Conservation (phyloP, 495 filamentous ascomycete species). For the Penicillium fimorum region DNA sequence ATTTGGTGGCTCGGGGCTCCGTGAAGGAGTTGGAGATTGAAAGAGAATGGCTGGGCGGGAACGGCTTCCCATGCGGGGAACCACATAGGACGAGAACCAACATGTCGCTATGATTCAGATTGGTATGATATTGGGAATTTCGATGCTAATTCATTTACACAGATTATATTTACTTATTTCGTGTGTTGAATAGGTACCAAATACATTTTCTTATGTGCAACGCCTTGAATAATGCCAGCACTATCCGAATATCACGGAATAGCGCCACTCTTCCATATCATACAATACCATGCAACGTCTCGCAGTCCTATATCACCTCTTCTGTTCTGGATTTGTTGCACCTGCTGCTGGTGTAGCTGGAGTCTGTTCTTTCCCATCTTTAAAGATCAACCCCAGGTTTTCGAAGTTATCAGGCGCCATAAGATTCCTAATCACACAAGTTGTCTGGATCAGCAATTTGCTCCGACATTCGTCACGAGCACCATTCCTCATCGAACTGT, state of each 20-base stretch:
- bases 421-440: constrained; percentile 62
- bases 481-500: neutral
- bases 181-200: constrained; percentile 3
- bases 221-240: constrained; percentile 20
- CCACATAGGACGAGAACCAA: constrained; percentile 20
- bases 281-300: constrained; percentile 23
- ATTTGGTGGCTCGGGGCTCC: constrained; percentile 28
- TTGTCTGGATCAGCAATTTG: constrained; percentile 9
- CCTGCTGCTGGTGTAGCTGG: neutral
- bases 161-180: neutral
- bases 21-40: constrained; percentile 16
- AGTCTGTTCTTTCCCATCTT: constrained; percentile 26
- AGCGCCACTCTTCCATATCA: constrained; percentile 11
- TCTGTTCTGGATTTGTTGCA: constrained; percentile 1
- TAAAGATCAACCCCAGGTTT: constrained; percentile 80
- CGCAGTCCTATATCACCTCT: constrained; percentile 4
- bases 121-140: neutral
- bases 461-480: neutral
- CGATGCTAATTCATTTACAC: neutral
- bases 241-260: constrained; percentile 6
- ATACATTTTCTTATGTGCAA: constrained; percentile 25
- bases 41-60: constrained; percentile 20
- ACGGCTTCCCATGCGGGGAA: constrained; percentile 18
- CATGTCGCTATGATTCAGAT: neutral
- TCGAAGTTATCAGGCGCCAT: constrained; percentile 94